These are phyloP conservation scores for Cytospora piceicola DNA, from an alignment of 2,329 filamentous ascomycete species.

Conservation along the genomic window DNA sequence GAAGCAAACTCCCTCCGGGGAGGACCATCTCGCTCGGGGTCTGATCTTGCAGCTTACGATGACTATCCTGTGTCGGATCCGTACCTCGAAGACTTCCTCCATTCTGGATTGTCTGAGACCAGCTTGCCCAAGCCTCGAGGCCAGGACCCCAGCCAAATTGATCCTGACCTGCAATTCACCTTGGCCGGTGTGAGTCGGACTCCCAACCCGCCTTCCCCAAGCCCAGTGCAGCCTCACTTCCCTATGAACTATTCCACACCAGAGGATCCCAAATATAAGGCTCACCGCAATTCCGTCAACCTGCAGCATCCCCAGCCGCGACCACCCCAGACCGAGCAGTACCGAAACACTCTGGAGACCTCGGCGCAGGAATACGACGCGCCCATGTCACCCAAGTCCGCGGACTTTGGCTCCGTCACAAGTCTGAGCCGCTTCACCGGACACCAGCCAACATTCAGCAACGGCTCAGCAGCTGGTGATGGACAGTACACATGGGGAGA, in stretches of 20 bases:
- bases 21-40: conserved; percentile 73
- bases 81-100: conserved; percentile 64
- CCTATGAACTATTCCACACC: conserved; percentile 49
- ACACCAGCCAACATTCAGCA: conserved; percentile 52
- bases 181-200: conserved; percentile 31
- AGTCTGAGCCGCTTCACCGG: conserved; percentile 59
- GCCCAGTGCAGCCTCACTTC: conserved; percentile 36
- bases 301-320: conserved; percentile 79
- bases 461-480: conserved; percentile 44
- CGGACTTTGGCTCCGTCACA: conserved; percentile 66
- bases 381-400: conserved; percentile 62
- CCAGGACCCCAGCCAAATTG: conserved; percentile 34
- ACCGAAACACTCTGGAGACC: conserved; percentile 73
- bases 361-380: conserved; percentile 71
- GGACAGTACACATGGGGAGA: conserved; percentile 30
- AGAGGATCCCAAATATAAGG: conserved; percentile 79
- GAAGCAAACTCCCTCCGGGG: conserved; percentile 60
- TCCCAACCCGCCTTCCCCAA: conserved; percentile 24
- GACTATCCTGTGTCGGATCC: conserved; percentile 60
- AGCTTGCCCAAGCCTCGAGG: conserved; percentile 44
- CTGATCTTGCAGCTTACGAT: conserved; percentile 72
- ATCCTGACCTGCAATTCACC: conserved; percentile 30
- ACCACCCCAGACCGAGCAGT: conserved; percentile 72
- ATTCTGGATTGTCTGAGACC: conserved; percentile 59
- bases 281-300: conserved; percentile 79